These are phyloP conservation scores for Solanum appendiculatum DNA, from an alignment of 257 asterid species.

Conservation along the genomic window DNA sequence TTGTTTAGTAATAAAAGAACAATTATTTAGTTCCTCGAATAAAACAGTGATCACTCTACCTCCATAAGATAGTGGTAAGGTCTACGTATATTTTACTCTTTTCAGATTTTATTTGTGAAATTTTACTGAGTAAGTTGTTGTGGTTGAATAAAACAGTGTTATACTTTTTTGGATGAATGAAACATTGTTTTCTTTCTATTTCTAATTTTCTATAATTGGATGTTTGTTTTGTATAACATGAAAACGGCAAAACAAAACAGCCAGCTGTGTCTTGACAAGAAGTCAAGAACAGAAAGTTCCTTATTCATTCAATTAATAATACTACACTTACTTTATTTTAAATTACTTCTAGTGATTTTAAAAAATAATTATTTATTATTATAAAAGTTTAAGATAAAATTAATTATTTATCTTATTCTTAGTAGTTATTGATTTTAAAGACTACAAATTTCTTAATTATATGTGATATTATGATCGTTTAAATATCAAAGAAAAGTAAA, in stretches of 20 bases:
- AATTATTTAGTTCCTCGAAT: neutral
- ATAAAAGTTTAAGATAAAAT: neutral
- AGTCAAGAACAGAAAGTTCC: neutral
- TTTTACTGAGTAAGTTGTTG: too few species aligned
- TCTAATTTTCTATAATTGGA: neutral
- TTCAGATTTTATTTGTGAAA: too few species aligned
- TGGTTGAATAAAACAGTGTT: neutral
- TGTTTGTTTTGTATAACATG: neutral
- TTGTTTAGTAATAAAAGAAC: neutral
- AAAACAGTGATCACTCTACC: neutral
- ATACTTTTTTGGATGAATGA: neutral
- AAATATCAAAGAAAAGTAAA: neutral
- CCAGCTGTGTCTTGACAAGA: neutral
- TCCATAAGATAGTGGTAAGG: too few species aligned
- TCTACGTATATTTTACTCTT: too few species aligned
- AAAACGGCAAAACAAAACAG: neutral
- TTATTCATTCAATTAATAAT: neutral
- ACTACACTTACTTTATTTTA: neutral
- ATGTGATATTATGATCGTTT: neutral
- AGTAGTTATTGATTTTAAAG: neutral
- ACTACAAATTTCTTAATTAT: neutral
- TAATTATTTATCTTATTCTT: neutral
- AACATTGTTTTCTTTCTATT: neutral
- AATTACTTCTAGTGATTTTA: neutral
- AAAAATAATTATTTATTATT: neutral